Evolutionary conservation across 257 asterid species (phyloP), one percentile per base, ranked within the genome.

Genomic region (Ophiorrhiza pumila): DNA sequence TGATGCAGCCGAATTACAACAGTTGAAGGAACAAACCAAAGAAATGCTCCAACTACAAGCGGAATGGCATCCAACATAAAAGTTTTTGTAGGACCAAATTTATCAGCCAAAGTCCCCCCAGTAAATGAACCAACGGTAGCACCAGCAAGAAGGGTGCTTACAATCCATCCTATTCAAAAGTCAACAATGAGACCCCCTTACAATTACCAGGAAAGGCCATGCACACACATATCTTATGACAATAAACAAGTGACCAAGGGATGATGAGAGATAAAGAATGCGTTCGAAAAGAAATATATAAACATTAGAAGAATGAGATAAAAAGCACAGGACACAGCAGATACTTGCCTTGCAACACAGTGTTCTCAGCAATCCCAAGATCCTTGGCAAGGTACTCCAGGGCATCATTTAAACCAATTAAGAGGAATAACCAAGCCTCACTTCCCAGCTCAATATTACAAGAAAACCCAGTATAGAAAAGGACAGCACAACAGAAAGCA

Each of bases 41-140:
- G 93, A 74, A n/a, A 87, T 76, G 98, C 90, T 79, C 98, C 98
- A 71, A 90, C 64, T 68, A 91, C 78, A 60, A 94, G 94, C 46
- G 98, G 98, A 78, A 94, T 86, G 60, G 97, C 93, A 84, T 94
- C 96, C 87, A 94, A 80, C 45, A 84, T 72, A 75, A 91, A 91
- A 58, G 98, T 88, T 84, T 86, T 91, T 71, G 98, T 94, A 75
- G 97, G 83, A 75, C 98, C 98, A 83, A n/a, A 94, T 81, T 87
- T 82, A 81, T 94, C 97, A 41, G 97, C 97, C 85, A 94, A 81
- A 65, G 96, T 71, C 83, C 98, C 98, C 72, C 98, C 97, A 72
- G 97, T 90, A 82, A 94, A 94, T 50, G 97, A 94, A 80, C 98
- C 98, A 69, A 91, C 84, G 43, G 97, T 90, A 61, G 98, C 98